These are phyloP conservation scores for Solanum habrochaites DNA, from an alignment of 257 asterid genomes.

Conservation along the genomic window DNA sequence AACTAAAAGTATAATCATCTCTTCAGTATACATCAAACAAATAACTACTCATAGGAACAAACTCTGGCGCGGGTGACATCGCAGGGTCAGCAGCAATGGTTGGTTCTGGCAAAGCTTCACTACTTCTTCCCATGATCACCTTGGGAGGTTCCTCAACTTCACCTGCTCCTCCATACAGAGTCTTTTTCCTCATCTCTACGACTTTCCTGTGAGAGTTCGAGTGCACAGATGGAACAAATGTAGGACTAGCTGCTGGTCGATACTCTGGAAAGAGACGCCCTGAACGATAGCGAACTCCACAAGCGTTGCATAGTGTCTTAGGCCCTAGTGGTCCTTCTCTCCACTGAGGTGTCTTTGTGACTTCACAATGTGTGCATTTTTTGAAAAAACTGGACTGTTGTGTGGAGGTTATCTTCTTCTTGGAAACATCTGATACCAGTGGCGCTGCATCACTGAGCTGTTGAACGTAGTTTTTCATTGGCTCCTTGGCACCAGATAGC, in stretches of 20 bases:
- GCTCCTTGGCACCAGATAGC: neutral
- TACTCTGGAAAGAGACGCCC: conserved; percentile 77
- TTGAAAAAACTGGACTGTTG: conserved; percentile 9
- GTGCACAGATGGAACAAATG: conserved; percentile 68
- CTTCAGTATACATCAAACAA: conserved; percentile 35
- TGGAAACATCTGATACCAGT: neutral
- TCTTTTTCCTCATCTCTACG: conserved; percentile 41
- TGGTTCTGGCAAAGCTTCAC: conserved; percentile 4
- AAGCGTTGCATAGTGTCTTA: conserved; percentile 81
- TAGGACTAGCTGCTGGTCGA: conserved; percentile 84
- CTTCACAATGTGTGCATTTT: conserved; percentile 70
- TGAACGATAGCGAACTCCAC: conserved; percentile 79
- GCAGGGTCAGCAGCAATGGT: conserved; percentile 2
- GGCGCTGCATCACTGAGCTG: neutral
- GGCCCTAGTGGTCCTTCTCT: conserved; percentile 89
- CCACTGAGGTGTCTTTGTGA: conserved; percentile 84
- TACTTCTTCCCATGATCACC: conserved; percentile 2
- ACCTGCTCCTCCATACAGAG: neutral
- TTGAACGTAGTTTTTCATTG: neutral
- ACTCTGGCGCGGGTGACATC: conserved; percentile 31
- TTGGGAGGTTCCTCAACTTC: conserved; percentile 5
- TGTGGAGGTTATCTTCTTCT: conserved; percentile 1
- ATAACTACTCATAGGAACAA: conserved; percentile 32
- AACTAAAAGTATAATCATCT: conserved; percentile 7
- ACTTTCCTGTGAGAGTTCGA: conserved; percentile 63